Base-by-base conservation (phyloP, 306 rosid species). In the Citrullus amarus region DNA sequence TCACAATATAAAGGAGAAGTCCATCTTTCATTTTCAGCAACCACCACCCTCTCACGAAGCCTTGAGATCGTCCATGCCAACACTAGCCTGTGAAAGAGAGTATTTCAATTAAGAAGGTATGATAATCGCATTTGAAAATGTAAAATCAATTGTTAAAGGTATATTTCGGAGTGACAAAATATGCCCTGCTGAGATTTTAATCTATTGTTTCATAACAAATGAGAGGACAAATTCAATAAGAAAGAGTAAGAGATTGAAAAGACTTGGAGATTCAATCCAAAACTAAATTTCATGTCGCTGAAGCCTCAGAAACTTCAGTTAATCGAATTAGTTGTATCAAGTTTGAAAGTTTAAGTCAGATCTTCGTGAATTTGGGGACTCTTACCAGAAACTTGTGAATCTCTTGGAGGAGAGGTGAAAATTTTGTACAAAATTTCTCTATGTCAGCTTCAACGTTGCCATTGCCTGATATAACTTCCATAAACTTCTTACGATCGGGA, bases 301-400 rank as follows among this genome's bases (percentile, higher is more conserved):
- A 25, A 25, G 28, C 28, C 28, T 25, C 75, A 69, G 75, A 69
- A 69, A 70, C 22, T 22, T 10, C 20, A 71, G 61, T 17, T 51
- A 28, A 50, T 34, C 51, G n/a, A 73, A 16, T 62, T 36, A 46
- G 15, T 39, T 56, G 39, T 3, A 57, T 76, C 69, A 8, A 77
- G 34, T 43, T 77, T 44, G 54, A 8, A 12, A 30, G 32, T 77
- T 55, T 51, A 79, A 77, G 41, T 16, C 38, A 54, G 36, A 34
- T 83, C 36, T 15, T 32, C 57, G 69, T 58, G n/a, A 59, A 51
- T 63, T 71, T 51, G 54, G 79, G 72, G 34, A 8, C 77, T 78
- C 80, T 86, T 83, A 96, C 99, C 96, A 96, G 88, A 77, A 96
- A 96, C 80, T 91, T 92, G 93, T 96, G 99, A 87, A 90, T 96